A percentile compares a stretch with the other conserved stretches of the same genome.
phyloP scores from a whole-genome alignment of 768 basidiomycete genomes.

The Rhodotorula kratochvilovae region DNA sequence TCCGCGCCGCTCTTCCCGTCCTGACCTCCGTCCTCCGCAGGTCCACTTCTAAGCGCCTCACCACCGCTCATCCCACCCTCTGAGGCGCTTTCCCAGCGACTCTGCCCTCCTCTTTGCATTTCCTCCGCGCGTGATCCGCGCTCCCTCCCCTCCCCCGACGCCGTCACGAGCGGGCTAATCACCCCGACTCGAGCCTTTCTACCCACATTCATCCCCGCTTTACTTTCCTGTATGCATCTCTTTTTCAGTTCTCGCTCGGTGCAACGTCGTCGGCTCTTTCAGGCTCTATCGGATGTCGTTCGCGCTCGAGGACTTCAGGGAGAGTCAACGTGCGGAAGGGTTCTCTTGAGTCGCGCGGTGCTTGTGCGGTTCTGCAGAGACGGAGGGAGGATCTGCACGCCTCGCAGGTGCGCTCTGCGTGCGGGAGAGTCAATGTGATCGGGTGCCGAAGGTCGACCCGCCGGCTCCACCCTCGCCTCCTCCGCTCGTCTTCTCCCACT shows the following conservation, averaged over 20 bases:
- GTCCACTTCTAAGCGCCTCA: conserved; percentile 6
- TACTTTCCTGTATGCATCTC: background rate
- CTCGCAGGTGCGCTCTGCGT: too few species aligned
- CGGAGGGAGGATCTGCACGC: too few species aligned
- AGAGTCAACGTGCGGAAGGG: background rate
- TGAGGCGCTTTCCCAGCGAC: background rate
- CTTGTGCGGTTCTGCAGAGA: too few species aligned
- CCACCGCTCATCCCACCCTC: background rate
- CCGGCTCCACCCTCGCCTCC: background rate
- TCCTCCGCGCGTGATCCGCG: background rate
- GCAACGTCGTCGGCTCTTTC: background rate
- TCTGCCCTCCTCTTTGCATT: background rate
- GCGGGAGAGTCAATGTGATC: too few species aligned
- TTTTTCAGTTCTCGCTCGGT: background rate
- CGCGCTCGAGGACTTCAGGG: background rate
- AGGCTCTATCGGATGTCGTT: background rate
- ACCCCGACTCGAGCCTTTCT: background rate
- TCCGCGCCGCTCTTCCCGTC: too few species aligned
- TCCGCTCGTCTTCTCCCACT: background rate
- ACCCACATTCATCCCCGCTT: background rate
- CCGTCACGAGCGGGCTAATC: background rate
- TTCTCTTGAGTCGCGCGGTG: too few species aligned
- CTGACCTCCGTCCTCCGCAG: background rate
- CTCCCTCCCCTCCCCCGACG: background rate
- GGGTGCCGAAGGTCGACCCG: too few species aligned